Base-by-base conservation (phyloP, 148 eudicot genomes). In the Diospyros lotus region DNA sequence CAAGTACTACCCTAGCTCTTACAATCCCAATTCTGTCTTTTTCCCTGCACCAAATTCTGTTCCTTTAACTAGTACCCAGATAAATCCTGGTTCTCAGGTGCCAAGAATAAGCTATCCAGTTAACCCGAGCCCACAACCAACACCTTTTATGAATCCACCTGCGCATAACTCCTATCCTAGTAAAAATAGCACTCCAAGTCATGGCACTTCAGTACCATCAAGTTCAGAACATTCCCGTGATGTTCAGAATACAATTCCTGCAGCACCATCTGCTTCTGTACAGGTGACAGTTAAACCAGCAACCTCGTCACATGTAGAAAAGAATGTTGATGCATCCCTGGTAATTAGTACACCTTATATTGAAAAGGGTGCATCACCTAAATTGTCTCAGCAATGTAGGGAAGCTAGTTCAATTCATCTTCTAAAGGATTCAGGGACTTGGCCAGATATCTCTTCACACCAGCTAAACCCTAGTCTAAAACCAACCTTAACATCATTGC, bases 61-160 rank as follows among this genome's bases (percentile, higher is more conserved):
- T 86, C 83, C 92, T 58, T 28, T 78, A 45, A 62, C 69, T 45
- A 85, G 73, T 78, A 28, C 81, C 28, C 96, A 81, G 67, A 68
- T 70, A 56, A 81, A 76, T 78, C 72, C 87, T 38, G 53, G 69
- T 66, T 77, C 97, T 79, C 91, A 86, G 73, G 81, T 90, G 51
- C 88, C 84, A 45, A 87, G 89, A 78, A 72, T 76, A 56, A 80
- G 76, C 80, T 88, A 81, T 81, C 73, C 89, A 76, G 89, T 80
- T 82, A 75, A 80, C 80, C 89, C 74, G 77, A 72, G 77, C 3
- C 78, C 76, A 44, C 81, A 69, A 56, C 54, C 75, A 51, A 38
- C 53, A 68, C 39, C 86, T 43, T 75, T 63, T 45, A 42, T 66
- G 11, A 81, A 77, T 52, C 83, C 65, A 68, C 46, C 87, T 73